Base-by-base conservation (phyloP, 306 rosid species). In the Cucumis melo region DNA sequence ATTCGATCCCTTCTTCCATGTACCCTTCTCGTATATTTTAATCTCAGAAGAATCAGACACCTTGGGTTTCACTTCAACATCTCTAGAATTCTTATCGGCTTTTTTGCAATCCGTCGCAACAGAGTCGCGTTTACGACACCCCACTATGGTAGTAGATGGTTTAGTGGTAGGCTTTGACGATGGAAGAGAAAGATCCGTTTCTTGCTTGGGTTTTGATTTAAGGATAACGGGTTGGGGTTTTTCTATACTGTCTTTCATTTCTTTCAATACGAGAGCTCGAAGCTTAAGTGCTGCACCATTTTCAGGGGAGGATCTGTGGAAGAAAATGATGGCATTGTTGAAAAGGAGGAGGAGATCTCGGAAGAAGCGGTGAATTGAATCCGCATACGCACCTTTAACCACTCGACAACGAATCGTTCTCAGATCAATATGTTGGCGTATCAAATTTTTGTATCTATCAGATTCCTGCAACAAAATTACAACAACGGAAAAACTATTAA, bases 341-440 rank as follows among this genome's bases (percentile, higher is more conserved):
- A 81, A 83, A 4, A 85, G 15, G 19, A 87, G 84, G 54, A 87
- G 88, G 23, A 87, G 83, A 78, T 87, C 91, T 27, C 88, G 82
- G 59, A 81, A 87, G 85, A 85, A 81, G 14, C 73, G 79, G 79
- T 17, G 74, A 41, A 14, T 44, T 27, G 64, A 39, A 74, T 83
- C 79, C 6, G 57, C 42, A 77, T 87, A 83, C 23, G 21, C 61
- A 2, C 88, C 88, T 57, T 80, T 83, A 13, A 77, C 85, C 36
- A 79, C 77, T 60, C 88, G 77, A 10, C 87, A 80, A 29, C 81
- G 82, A 61, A 87, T 70, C 16, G 71, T 81, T 46, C 57, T 79
- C 42, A 87, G 83, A 74, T 87, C 88, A 78, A 87, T 46, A 81
- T 87, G 91, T 75, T 81, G 81, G 46, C 87, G 77, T 17, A 87